phyloP scores from a whole-genome alignment of 2,329 filamentous ascomycete species.

The Magnaporthales sp. region DNA sequence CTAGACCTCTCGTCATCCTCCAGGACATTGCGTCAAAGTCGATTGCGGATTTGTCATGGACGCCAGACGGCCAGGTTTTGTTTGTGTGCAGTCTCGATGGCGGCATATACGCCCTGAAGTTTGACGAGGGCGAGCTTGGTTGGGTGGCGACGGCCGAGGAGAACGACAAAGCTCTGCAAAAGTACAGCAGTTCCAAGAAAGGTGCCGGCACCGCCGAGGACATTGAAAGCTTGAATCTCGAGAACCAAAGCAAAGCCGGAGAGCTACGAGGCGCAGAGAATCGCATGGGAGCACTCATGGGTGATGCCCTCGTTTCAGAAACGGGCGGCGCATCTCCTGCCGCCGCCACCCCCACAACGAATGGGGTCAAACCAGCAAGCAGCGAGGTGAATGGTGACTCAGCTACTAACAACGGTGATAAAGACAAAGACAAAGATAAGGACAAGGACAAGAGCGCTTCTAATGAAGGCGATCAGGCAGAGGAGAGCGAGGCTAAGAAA shows the following conservation, averaged over 20 bases:
- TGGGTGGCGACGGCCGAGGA: conserved; percentile 80
- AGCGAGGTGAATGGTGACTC: conserved; percentile 5
- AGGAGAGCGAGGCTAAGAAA: conserved; percentile 42
- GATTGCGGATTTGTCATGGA: conserved; percentile 91
- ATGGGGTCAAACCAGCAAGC: conserved; percentile 36
- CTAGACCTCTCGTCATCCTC: conserved; percentile 79
- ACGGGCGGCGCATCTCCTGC: conserved; percentile 25
- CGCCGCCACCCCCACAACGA: conserved; percentile 18
- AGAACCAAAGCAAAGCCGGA: conserved; percentile 85
- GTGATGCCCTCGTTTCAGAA: conserved; percentile 54
- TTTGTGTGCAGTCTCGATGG: conserved; percentile 87
- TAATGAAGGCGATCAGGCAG: conserved; percentile 22
- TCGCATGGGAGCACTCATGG: conserved; percentile 98
- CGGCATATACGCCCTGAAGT: conserved; percentile 71
- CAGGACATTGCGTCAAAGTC: conserved; percentile 86
- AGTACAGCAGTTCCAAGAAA: conserved; percentile 81
- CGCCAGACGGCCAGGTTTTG: conserved; percentile 78
- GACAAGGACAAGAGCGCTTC: conserved; percentile 20
- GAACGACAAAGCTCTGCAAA: conserved; percentile 86
- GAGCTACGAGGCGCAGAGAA: conserved; percentile 87
- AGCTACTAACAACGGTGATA: conserved; percentile 8
- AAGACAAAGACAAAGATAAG: conserved; percentile 20
- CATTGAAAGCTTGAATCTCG: conserved; percentile 76
- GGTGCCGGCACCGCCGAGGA: conserved; percentile 89
- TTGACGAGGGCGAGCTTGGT: conserved; percentile 80